Evolutionary conservation across 2,329 filamentous ascomycete genomes (phyloP).

Genomic region (Exophiala bonariae): DNA sequence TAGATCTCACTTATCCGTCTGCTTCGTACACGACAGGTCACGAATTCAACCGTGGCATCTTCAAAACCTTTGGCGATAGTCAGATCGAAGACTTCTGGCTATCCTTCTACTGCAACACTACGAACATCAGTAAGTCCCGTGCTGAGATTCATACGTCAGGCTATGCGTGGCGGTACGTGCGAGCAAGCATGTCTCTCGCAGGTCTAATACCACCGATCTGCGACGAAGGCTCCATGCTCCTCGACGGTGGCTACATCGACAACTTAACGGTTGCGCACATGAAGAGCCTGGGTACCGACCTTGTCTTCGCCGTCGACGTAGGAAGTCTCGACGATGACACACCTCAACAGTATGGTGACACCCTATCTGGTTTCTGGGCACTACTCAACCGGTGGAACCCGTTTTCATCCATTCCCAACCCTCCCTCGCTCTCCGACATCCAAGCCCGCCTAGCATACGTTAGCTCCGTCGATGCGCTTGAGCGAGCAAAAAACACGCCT

Average conservation of each 20-base stretch:
- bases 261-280: slow-evolving; percentile 97
- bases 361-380: slow-evolving; percentile 91
- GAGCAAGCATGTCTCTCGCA: slow-evolving; percentile 94
- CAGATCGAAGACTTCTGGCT: slow-evolving; percentile 99
- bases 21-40: slow-evolving; percentile 97
- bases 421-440: slow-evolving; percentile 92
- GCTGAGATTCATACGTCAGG: slow-evolving; percentile 92
- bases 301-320: slow-evolving; percentile 95
- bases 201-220: slow-evolving; percentile 90
- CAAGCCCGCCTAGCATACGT: slow-evolving; percentile 94
- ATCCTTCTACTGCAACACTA: slow-evolving; percentile 98
- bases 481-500: slow-evolving; percentile 84
- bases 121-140: slow-evolving; percentile 93
- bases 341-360: slow-evolving; percentile 90
- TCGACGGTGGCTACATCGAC: slow-evolving; percentile 96
- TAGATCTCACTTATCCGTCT: slow-evolving; percentile 94
- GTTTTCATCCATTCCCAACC: slow-evolving; percentile 83
- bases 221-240: slow-evolving; percentile 93
- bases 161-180: slow-evolving; percentile 95
- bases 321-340: slow-evolving; percentile 88
- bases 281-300: slow-evolving; percentile 88
- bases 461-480: slow-evolving; percentile 88
- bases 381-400: slow-evolving; percentile 97
- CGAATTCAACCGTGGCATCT: slow-evolving; percentile 98
- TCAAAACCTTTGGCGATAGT: slow-evolving; percentile 94